phyloP scores from a whole-genome alignment of 345 rosid species.

The Triadica sebifera region DNA sequence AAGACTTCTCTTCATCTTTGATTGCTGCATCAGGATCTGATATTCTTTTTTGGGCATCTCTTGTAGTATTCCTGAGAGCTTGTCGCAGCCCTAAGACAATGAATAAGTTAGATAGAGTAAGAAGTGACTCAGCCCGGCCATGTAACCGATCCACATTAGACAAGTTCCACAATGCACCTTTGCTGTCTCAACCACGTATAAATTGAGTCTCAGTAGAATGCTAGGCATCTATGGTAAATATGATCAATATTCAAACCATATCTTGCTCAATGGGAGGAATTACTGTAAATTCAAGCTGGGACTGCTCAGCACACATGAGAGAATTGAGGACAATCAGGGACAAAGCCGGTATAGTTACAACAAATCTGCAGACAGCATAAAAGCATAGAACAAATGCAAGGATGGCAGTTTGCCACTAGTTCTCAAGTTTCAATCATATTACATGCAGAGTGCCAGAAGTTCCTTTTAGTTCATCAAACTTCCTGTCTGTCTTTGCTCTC shows the following conservation, averaged over 20 bases:
- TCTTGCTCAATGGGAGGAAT: slow-evolving; percentile 19
- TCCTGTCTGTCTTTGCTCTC: background rate
- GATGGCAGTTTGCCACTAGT: background rate
- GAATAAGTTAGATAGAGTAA: slow-evolving; percentile 79
- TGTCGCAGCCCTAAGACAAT: slow-evolving; percentile 80
- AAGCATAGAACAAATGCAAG: background rate
- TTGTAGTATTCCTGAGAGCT: slow-evolving; percentile 49
- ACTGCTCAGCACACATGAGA: slow-evolving; percentile 45
- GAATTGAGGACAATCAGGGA: slow-evolving; percentile 22
- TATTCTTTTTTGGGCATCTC: slow-evolving; percentile 27
- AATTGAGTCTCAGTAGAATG: background rate
- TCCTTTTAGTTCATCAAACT: background rate
- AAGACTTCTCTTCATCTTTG: slow-evolving; percentile 34
- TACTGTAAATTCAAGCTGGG: slow-evolving; percentile 92
- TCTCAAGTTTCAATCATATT: background rate
- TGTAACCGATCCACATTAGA: slow-evolving; percentile 95
- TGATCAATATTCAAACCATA: background rate
- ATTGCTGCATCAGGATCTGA: slow-evolving; percentile 25
- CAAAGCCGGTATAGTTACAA: background rate
- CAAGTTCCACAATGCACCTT: slow-evolving; percentile 84
- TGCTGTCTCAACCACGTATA: slow-evolving; percentile 43
- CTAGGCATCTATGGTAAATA: background rate
- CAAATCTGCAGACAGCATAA: background rate
- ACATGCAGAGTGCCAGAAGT: background rate
- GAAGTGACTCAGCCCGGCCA: slow-evolving; percentile 92